These are phyloP conservation scores for Termitomyces sp. DNA, from an alignment of 768 basidiomycete genomes.

Conservation along the genomic window DNA sequence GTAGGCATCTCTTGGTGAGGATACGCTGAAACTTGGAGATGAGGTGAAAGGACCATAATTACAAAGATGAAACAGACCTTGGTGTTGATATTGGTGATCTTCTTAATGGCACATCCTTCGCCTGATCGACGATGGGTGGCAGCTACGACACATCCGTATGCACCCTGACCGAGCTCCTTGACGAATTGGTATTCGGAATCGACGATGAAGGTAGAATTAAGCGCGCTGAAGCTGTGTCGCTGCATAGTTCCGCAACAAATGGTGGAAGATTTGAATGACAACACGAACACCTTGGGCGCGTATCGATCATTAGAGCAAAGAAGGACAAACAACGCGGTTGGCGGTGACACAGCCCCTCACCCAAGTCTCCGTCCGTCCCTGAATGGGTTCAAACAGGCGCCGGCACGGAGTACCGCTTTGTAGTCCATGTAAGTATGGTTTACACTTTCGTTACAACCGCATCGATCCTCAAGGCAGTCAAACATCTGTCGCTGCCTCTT, in stretches of 20 bases:
- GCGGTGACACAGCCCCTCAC: not conserved
- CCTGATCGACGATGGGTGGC: conserved; percentile 80
- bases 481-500: conserved; percentile 24
- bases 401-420: too few relatives aligned
- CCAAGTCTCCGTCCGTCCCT: not conserved
- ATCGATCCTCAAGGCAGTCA: conserved; percentile 15
- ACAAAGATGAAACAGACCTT: conserved; percentile 40
- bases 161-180: conserved; percentile 96
- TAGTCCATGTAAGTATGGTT: not conserved
- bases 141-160: conserved; percentile 88
- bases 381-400: too few relatives aligned
- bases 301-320: conserved; percentile 13
- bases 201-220: conserved; percentile 84
- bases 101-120: conserved; percentile 93
- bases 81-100: conserved; percentile 91
- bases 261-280: conserved; percentile 4
- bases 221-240: conserved; percentile 73
- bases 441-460: not conserved
- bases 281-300: conserved; percentile 2
- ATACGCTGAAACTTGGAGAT: conserved; percentile 55
- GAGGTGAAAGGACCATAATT: not conserved
- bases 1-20: conserved; percentile 91
- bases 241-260: conserved; percentile 38
- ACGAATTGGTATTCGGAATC: conserved; percentile 89
- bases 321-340: conserved; percentile 13